A percentile compares a stretch with the other conserved stretches of the same genome.
phyloP scores from a whole-genome alignment of 2,329 filamentous ascomycete species.

The Thielaviopsis cerberus region DNA sequence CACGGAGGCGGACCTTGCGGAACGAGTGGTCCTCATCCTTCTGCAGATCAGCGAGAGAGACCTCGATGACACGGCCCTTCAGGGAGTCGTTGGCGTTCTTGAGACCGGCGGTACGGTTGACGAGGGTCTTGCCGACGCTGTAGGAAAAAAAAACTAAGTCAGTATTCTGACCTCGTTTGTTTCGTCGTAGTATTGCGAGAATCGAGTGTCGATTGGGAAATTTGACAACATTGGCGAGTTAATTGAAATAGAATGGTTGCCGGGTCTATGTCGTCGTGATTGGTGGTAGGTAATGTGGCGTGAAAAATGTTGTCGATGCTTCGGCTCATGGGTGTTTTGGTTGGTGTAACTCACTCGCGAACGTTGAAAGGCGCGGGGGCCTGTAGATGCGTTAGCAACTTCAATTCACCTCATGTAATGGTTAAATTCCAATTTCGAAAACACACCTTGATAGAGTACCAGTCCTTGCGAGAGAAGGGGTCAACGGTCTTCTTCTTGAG shows the following conservation, averaged over 20 bases:
- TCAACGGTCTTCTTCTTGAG: constrained; percentile 98
- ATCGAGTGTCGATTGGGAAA: background rate
- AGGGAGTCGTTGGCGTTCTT: constrained; percentile 99
- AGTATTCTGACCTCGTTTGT: constrained; percentile 6
- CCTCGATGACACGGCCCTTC: constrained; percentile 97
- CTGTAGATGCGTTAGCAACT: constrained; percentile 26
- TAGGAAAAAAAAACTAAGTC: constrained; percentile 14
- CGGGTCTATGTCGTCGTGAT: background rate
- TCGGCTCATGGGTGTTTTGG: constrained; percentile 1
- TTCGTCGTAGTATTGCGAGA: background rate
- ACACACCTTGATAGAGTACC: constrained; percentile 86
- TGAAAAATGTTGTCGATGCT: background rate
- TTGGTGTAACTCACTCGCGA: constrained; percentile 60
- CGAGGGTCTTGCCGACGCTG: constrained; percentile 98
- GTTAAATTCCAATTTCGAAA: background rate
- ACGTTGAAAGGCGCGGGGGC: constrained; percentile 89
- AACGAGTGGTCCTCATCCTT: constrained; percentile 99
- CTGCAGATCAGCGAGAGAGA: constrained; percentile 95
- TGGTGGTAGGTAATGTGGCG: background rate
- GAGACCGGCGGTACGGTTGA: constrained; percentile 98
- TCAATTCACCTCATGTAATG: background rate
- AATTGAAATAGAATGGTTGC: background rate
- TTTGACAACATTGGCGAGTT: background rate
- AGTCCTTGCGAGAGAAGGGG: constrained; percentile 97
- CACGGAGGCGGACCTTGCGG: constrained; percentile 97